These are phyloP conservation scores for Garcia nutans DNA, from an alignment of 345 rosid species.

Conservation along the genomic window DNA sequence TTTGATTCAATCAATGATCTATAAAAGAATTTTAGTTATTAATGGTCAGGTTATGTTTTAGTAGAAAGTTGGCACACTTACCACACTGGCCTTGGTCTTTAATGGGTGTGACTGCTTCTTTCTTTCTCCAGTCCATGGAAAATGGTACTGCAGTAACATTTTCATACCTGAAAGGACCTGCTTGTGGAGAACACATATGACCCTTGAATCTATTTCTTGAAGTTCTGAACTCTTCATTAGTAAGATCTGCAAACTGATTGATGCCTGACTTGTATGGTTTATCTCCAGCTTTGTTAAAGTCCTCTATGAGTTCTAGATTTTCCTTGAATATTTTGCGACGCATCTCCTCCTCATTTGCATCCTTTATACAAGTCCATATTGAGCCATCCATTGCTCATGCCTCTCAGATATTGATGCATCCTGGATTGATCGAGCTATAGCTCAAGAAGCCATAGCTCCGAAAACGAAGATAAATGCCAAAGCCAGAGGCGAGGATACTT, in stretches of 20 bases:
- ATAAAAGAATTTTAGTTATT: too few species aligned
- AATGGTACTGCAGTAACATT: constrained; percentile 9
- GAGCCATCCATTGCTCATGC: constrained; percentile 15
- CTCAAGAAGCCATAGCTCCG: constrained; percentile 1
- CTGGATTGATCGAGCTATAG: constrained; percentile 8
- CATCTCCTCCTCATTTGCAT: constrained; percentile 8
- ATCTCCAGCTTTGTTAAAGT: neutral
- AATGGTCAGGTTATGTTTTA: too few species aligned
- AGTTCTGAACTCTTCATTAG: constrained; percentile 15
- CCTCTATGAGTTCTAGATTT: constrained; percentile 1
- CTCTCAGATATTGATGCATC: neutral
- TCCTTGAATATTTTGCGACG: constrained; percentile 15
- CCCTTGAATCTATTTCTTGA: constrained; percentile 14
- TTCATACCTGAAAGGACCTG: constrained; percentile 21
- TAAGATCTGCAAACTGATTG: constrained; percentile 19
- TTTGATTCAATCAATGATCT: neutral
- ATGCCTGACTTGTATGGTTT: constrained; percentile 13
- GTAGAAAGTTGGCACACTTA: neutral
- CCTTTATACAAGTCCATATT: constrained; percentile 19
- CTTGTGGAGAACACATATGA: constrained; percentile 14
- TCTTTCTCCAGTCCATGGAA: constrained; percentile 20
- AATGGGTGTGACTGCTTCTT: constrained; percentile 18
- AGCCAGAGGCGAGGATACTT: too few species aligned
- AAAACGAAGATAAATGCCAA: constrained; percentile 1
- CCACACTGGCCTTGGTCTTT: constrained; percentile 25